Conservation (phyloP, 345 rosid genomes). For the Arabis alpina region DNA sequence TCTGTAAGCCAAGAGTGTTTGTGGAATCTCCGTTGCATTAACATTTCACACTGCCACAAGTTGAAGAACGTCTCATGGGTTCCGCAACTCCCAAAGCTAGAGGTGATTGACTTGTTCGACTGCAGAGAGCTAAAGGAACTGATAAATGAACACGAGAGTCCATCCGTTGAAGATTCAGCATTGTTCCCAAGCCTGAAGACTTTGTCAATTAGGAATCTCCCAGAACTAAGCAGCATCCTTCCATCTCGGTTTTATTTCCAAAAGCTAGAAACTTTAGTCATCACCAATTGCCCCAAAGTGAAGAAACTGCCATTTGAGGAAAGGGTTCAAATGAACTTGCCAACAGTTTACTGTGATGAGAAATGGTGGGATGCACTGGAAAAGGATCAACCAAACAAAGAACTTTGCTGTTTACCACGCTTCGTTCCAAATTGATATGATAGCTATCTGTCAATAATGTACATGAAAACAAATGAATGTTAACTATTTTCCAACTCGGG, state of each 20-base stretch:
- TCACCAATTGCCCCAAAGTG: conserved; percentile 49
- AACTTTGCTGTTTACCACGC: conserved; percentile 34
- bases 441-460: conserved; percentile 23
- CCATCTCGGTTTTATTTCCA: conserved; percentile 39
- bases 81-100: conserved; percentile 50
- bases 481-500: neutral
- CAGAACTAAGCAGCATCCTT: conserved; percentile 48
- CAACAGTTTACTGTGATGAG: conserved; percentile 47
- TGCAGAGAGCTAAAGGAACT: conserved; percentile 56
- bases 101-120: conserved; percentile 48
- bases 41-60: conserved; percentile 53
- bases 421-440: conserved; percentile 46
- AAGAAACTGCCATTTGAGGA: conserved; percentile 46
- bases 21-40: conserved; percentile 48
- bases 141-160: conserved; percentile 28
- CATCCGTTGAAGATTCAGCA: conserved; percentile 16
- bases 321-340: conserved; percentile 8
- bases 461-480: conserved; percentile 3
- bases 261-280: conserved; percentile 49
- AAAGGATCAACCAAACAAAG: conserved; percentile 37
- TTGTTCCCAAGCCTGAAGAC: conserved; percentile 52
- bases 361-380: conserved; percentile 58
- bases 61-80: conserved; percentile 56
- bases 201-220: conserved; percentile 48
- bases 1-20: conserved; percentile 42